phyloP scores from a whole-genome alignment of 176 grass and related monocot genomes.

The Oryza glumipatula region DNA sequence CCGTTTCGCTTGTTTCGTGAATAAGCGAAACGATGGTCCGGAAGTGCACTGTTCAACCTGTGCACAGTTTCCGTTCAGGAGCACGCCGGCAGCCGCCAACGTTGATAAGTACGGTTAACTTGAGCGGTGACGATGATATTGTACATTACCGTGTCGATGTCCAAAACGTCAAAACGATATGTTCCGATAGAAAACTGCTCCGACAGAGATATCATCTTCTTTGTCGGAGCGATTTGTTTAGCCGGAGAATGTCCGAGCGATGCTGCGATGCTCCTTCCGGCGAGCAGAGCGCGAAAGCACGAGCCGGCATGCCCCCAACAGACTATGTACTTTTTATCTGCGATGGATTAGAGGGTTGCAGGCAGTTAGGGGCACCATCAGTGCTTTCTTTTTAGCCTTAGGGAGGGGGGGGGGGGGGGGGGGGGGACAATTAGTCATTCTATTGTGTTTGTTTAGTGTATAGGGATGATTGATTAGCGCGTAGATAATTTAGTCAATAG shows the following conservation, averaged over 20 bases:
- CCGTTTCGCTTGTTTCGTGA: too few species aligned
- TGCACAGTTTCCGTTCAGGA: too few species aligned
- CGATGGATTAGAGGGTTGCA: neutral
- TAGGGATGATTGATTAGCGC: neutral
- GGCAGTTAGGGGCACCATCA: too few species aligned
- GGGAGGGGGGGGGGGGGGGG: too few species aligned
- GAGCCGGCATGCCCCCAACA: neutral
- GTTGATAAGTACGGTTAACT: too few species aligned
- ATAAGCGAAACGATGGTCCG: too few species aligned
- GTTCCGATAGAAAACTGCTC: neutral
- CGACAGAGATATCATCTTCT: neutral
- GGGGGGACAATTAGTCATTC: too few species aligned
- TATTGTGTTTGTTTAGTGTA: slow-evolving; percentile 10
- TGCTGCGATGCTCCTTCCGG: neutral
- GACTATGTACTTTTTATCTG: neutral
- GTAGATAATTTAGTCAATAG: slow-evolving; percentile 18
- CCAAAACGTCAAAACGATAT: neutral
- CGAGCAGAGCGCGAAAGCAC: neutral
- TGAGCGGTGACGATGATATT: neutral
- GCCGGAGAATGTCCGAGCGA: neutral
- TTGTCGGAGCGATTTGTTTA: neutral
- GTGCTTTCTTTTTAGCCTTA: too few species aligned
- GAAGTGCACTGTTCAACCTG: too few species aligned
- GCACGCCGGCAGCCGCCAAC: too few species aligned
- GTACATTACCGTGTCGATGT: neutral